Percentiles rank a stretch among this genome's conserved stretches.
Conservation (phyloP, 805 yeast species). For the Komagataella pastoris region DNA sequence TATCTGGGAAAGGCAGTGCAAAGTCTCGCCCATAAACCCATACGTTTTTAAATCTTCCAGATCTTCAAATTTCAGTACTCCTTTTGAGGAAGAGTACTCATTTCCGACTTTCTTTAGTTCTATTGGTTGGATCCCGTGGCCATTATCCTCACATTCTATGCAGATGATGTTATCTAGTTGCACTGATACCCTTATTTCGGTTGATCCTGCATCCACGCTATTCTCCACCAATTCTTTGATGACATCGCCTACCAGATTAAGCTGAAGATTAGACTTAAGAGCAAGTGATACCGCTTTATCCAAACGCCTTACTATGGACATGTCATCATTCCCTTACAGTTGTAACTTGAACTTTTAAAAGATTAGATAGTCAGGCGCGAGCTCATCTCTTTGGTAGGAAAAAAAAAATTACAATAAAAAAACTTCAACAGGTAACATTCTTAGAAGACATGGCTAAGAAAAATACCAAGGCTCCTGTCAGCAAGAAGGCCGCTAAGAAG, state of each 20-base stretch:
- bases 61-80: conserved; percentile 14
- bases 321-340: background rate
- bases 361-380: background rate
- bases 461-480: background rate
- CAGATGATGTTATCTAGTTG: conserved; percentile 14
- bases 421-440: background rate
- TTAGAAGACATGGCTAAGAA: background rate
- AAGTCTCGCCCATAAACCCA: conserved; percentile 70
- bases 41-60: conserved; percentile 26
- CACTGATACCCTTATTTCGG: conserved; percentile 16
- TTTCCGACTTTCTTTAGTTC: conserved; percentile 34
- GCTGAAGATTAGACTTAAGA: background rate
- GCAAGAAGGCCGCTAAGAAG: background rate
- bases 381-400: background rate
- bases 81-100: background rate
- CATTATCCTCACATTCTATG: conserved; percentile 50
- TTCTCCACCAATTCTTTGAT: conserved; percentile 39
- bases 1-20: conserved; percentile 37
- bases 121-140: conserved; percentile 44
- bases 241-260: conserved; percentile 19
- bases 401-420: background rate
- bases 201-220: conserved; percentile 40
- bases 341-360: background rate
- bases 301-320: background rate
- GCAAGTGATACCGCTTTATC: background rate